Percentiles rank a stretch among this genome's conserved stretches.
Evolutionary conservation across 805 yeast species (phyloP).

Genomic region (Cyberlindnera veronae): DNA sequence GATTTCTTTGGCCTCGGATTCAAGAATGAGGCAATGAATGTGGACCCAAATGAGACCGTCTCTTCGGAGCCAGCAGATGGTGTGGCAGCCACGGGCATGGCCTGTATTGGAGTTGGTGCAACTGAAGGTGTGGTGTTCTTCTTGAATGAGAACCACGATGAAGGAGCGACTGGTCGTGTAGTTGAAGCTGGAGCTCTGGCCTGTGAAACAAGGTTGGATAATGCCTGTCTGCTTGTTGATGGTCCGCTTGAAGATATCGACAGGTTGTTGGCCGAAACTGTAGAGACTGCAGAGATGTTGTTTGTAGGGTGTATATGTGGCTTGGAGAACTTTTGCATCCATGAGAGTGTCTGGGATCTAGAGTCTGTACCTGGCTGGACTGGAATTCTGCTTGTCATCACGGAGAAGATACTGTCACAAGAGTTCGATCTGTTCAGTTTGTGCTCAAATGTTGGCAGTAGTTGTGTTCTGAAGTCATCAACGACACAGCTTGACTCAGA

Average conservation of each 20-base stretch:
- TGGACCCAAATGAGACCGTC: background rate
- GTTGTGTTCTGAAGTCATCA: no score
- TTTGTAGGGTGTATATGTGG: conserved; percentile 2
- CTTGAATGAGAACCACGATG: conserved; percentile 11
- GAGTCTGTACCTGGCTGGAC: conserved; percentile 19
- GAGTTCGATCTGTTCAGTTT: conserved; percentile 29
- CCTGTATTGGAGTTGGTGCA: conserved; percentile 1
- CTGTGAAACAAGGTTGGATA: conserved; percentile 16
- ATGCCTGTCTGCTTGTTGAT: conserved; percentile 7
- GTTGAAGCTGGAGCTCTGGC: conserved; percentile 5
- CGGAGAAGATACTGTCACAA: conserved; percentile 28
- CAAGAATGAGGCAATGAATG: conserved; percentile 7
- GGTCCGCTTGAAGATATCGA: conserved; percentile 4
- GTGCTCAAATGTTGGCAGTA: conserved; percentile 23
- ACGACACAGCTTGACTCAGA: no score
- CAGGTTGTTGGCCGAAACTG: conserved; percentile 7
- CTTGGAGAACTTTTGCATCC: conserved; percentile 26
- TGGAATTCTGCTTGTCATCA: conserved; percentile 23
- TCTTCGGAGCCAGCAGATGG: background rate
- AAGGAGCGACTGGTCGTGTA: conserved; percentile 3
- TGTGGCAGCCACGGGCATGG: background rate
- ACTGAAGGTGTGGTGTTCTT: conserved; percentile 5
- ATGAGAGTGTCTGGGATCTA: conserved; percentile 23
- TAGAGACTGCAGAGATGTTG: conserved; percentile 8
- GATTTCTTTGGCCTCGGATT: background rate